Conservation (phyloP, 2,329 filamentous ascomycete species). For the Coniochaeta sp. region DNA sequence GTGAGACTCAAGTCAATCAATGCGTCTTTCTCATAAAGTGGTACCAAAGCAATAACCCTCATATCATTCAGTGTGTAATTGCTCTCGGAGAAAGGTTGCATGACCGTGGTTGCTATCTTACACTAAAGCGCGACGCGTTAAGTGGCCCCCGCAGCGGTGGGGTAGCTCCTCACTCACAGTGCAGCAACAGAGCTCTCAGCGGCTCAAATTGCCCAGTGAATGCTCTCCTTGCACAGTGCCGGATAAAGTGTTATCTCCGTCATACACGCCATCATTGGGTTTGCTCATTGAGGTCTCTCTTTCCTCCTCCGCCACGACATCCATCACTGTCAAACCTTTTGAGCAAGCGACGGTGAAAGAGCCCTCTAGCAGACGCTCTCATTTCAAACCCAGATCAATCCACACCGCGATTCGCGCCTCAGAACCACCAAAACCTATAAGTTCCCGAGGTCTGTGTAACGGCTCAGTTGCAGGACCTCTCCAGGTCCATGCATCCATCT, state of each 20-base stretch:
- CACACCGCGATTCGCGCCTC: not conserved
- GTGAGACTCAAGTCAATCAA: too few species aligned
- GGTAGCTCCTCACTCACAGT: too few species aligned
- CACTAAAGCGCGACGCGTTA: too few species aligned
- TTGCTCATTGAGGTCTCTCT: not conserved
- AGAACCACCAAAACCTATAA: not conserved
- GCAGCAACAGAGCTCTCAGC: too few species aligned
- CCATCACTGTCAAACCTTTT: not conserved
- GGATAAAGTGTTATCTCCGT: not conserved
- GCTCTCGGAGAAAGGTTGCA: too few species aligned
- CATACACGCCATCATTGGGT: not conserved
- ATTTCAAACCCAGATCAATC: not conserved
- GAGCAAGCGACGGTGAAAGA: too few species aligned
- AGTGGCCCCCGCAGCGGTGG: too few species aligned
- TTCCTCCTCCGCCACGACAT: not conserved
- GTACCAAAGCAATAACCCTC: too few species aligned
- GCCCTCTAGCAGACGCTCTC: not conserved
- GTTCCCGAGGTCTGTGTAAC: conserved; percentile 9
- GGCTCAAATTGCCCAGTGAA: not conserved
- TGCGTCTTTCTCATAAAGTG: too few species aligned
- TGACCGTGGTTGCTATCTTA: too few species aligned
- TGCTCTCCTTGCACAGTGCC: not conserved
- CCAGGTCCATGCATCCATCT: conserved; percentile 15
- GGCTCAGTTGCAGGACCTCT: conserved; percentile 7
- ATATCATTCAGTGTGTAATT: too few species aligned